Base-by-base conservation (phyloP, 2,329 filamentous ascomycete species). In the Metarhizium sp. region DNA sequence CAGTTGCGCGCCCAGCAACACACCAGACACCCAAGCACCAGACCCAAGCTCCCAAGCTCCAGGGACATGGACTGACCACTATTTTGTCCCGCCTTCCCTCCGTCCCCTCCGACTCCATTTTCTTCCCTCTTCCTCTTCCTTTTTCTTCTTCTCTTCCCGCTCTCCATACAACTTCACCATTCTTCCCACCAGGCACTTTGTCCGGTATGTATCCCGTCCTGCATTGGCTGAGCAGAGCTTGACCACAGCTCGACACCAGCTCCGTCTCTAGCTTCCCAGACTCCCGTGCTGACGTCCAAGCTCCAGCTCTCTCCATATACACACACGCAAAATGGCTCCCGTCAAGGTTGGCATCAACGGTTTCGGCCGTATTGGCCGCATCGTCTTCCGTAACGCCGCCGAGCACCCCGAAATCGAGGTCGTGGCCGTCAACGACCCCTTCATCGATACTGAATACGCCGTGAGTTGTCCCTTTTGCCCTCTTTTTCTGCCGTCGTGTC, bases 321-420 rank as follows among this genome's bases (percentile, higher is more conserved):
- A 40, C 60, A 56, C 58, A 58, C 53, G 59, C 67, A 70, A 61
- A 65, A 74, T 74, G 72, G 67, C 71, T 73, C 70, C 72, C 72
- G 74, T 80, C 73, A 84, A 95, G 85, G 90, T 95, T 74, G 91
- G 91, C 76, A 96, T 96, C 87, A 97, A 96, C 88, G 92, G 94
- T 77, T 99, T 99, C 83, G 94, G 94, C 81, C 92, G 94, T 78
- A 99, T 99, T 78, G 94, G 94, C 72, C 89, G 94, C 76, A 96
- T 99, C 76, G 87, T 97, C 82, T 94, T 97, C 88, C 90, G 92
- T 81, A 97, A 96, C 81, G 90, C 92, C 70, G 74, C 95, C 73
- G 87, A 95, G 85, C 88, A 92, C 79, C 77, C 82, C 69, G 88
- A 95, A 59, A 88, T 97, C 72, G 83, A 96, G 69, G 82, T 99